A percentile compares a stretch with the other conserved stretches of the same genome.
phyloP scores from a whole-genome alignment of 139 green algal species.

The Closterium sp. region DNA sequence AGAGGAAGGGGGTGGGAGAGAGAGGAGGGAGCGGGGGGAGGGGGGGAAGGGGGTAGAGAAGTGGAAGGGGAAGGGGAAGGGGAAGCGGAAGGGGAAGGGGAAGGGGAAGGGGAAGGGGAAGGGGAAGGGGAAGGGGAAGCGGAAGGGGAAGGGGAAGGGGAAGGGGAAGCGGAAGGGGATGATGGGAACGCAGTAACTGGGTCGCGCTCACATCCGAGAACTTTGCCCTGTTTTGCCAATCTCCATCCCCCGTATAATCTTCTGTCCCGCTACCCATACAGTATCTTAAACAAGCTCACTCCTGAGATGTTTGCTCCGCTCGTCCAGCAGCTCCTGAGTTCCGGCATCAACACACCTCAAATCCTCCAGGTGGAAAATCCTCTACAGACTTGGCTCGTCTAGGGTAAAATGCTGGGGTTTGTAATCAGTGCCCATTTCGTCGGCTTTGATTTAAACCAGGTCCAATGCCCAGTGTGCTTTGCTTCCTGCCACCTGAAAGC shows the following conservation, averaged over 20 bases:
- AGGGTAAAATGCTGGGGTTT: neutral
- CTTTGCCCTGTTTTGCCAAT: neutral
- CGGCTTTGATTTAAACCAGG: too few species aligned
- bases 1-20: too few species aligned
- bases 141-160: too few species aligned
- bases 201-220: neutral
- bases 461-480: too few species aligned
- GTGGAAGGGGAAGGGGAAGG: too few species aligned
- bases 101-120: too few species aligned
- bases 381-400: neutral
- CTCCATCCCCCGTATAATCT: neutral
- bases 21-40: too few species aligned
- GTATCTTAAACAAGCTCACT: slow-evolving; percentile 98
- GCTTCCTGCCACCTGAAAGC: too few species aligned
- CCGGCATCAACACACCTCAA: slow-evolving; percentile 71
- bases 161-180: too few species aligned
- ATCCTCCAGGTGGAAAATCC: slow-evolving; percentile 66
- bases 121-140: too few species aligned
- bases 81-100: too few species aligned
- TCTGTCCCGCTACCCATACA: neutral
- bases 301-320: slow-evolving; percentile 95
- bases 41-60: too few species aligned
- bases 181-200: neutral
- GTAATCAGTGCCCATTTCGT: neutral
- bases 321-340: slow-evolving; percentile 73